Base-by-base conservation (phyloP, 768 basidiomycete genomes). In the Rossbeevera mucosa region DNA sequence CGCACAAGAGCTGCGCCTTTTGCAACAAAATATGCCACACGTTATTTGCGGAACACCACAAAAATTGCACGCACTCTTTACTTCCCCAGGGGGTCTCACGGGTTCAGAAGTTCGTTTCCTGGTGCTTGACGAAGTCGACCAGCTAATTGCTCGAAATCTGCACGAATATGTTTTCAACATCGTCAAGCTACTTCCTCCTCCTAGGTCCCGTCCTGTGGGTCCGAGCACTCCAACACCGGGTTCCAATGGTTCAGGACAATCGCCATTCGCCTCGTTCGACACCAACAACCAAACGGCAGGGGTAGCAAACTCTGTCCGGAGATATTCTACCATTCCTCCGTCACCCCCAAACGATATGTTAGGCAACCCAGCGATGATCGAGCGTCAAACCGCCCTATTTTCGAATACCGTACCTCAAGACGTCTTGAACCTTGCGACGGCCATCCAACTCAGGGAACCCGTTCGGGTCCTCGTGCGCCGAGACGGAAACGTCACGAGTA, bases 351-450 rank as follows among this genome's bases (percentile, higher is more conserved):
- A 73, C 20, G 72, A 74, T 18, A 60, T 58, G 44, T 60, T 64
- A 28, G 64, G 62, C 20, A 71, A 62, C n/a, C 56, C 75, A 21
- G 25, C 62, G 12, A 47, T 64, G 1, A 78, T 87, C 44, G 92
- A 94, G 59, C 85, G 94, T 22, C 93, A 94, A 69, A 92, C 91
- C 4, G 91, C 90, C 7, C 76, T 92, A n/a, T 97, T 97, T 71
- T 95, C 93, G 31, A 98, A 98, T 68, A 99, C 96, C 3, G 94
- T 96, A 16, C 95, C 93, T 14, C 93, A 95, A 66, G 96, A 99
- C 64, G 96, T 99, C 11, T 81, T 99, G 56, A 97, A 94, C 67
- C 85, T 99, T 38, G 94, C 94, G 1, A 84, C 91, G 49, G 84
- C 88, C 4, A 93, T 99, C 52, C 90, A 96, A 64, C 81, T 99